Conservation (phyloP, 805 yeast genomes). For the Monosporozyma siamensis region DNA sequence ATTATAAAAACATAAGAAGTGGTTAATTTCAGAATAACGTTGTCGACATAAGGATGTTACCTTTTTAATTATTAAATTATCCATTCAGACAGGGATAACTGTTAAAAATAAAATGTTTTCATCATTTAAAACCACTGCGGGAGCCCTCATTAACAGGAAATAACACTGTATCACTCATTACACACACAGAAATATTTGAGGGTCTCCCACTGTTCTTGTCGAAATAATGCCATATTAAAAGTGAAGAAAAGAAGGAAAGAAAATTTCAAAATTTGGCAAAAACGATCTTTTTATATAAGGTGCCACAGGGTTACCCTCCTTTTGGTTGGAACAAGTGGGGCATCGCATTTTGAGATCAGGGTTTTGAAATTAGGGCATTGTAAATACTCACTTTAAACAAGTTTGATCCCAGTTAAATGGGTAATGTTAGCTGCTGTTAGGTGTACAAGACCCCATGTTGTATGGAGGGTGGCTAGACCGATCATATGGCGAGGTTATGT, state of each 20-base stretch:
- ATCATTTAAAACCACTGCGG: constrained; percentile 25
- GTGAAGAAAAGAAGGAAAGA: background rate
- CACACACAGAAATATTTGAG: background rate
- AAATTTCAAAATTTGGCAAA: background rate
- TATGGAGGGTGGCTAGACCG: background rate
- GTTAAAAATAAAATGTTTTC: constrained; percentile 26
- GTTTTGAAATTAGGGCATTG: background rate
- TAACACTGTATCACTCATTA: background rate
- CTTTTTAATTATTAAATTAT: constrained; percentile 13
- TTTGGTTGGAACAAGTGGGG: too few species aligned
- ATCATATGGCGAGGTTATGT: background rate
- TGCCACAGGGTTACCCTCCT: background rate
- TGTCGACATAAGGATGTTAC: constrained; percentile 29
- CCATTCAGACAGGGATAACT: constrained; percentile 36
- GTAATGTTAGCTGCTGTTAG: background rate
- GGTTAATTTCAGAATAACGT: constrained; percentile 3
- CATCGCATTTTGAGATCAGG: too few species aligned
- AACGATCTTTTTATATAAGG: background rate
- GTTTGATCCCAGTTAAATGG: too few species aligned
- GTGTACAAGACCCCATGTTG: background rate
- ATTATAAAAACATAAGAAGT: background rate
- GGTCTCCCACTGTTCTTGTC: background rate
- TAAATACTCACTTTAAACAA: too few species aligned
- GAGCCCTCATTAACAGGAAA: too few species aligned
- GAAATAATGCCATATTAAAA: background rate